phyloP scores from a whole-genome alignment of 768 basidiomycete genomes.

The Mycena olivaceomarginata region DNA sequence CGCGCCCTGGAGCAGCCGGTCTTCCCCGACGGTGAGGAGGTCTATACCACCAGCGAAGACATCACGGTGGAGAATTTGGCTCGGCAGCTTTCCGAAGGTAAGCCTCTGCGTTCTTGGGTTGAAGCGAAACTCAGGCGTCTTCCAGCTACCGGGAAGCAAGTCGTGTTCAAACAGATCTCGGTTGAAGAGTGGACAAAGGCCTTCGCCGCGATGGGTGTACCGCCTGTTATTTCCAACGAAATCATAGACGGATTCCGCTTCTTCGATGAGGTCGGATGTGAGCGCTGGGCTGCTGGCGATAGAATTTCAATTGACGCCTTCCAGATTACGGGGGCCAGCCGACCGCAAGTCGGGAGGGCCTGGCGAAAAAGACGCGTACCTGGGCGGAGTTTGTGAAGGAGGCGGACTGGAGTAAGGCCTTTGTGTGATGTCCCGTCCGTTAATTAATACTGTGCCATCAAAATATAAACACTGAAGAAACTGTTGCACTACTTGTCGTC shows the following conservation, averaged over 20 bases:
- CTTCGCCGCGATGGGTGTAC: background rate
- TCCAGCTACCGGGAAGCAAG: conserved; percentile 12
- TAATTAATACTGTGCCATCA: too few species aligned
- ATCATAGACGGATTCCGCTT: conserved; percentile 8
- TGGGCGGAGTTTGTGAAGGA: conserved; percentile 17
- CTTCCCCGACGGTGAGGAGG: conserved; percentile 14
- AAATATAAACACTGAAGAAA: too few species aligned
- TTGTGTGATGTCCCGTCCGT: background rate
- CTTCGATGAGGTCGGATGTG: conserved; percentile 24
- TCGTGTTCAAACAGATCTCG: conserved; percentile 19
- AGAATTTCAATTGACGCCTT: background rate
- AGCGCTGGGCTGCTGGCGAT: background rate
- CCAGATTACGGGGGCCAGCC: conserved; percentile 18
- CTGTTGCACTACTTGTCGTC: too few species aligned
- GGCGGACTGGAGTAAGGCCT: conserved; percentile 25
- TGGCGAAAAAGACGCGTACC: conserved; percentile 3
- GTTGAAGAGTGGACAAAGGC: background rate
- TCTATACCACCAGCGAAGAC: conserved; percentile 14
- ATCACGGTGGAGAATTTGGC: conserved; percentile 21
- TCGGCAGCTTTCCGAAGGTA: conserved; percentile 21
- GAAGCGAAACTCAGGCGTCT: background rate
- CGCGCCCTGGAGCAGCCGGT: conserved; percentile 21
- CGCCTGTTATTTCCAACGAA: background rate
- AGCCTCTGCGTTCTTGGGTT: background rate
- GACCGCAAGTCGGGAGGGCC: conserved; percentile 1